Percentiles rank a stretch among this genome's conserved stretches.
phyloP scores from a whole-genome alignment of 106 monocot genomes.

The Xerophyta viscosa region DNA sequence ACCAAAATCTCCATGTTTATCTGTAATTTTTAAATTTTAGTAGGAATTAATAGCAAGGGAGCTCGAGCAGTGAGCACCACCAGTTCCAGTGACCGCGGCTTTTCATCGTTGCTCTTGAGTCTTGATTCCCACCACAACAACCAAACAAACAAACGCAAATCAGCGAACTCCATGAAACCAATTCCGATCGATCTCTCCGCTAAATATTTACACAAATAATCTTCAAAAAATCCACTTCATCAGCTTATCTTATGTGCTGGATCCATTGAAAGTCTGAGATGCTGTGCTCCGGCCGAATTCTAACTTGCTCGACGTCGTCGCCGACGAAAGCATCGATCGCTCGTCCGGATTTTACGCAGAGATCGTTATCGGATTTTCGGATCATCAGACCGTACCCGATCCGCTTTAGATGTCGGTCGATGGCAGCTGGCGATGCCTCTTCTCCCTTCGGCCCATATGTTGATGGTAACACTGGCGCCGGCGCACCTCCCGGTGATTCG shows the following conservation, averaged over 20 bases:
- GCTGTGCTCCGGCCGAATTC: constrained; percentile 39
- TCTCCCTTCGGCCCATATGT: constrained; percentile 4
- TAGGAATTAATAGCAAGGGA: too few relatives aligned
- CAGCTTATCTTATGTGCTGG: background rate
- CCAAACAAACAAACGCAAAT: too few relatives aligned
- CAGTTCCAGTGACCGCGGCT: too few relatives aligned
- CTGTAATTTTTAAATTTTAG: too few relatives aligned
- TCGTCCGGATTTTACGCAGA: constrained; percentile 1
- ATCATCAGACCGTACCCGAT: background rate
- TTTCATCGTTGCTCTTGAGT: too few relatives aligned
- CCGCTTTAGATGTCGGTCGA: constrained; percentile 7
- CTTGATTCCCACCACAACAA: too few relatives aligned
- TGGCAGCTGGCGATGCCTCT: constrained; percentile 19
- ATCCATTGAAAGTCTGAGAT: constrained; percentile 6
- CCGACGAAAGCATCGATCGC: background rate
- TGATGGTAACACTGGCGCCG: background rate
- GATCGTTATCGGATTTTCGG: background rate
- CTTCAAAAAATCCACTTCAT: too few relatives aligned
- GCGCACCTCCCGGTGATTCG: constrained; percentile 11
- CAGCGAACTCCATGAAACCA: too few relatives aligned
- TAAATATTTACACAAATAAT: too few relatives aligned
- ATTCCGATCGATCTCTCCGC: too few relatives aligned
- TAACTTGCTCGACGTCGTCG: constrained; percentile 16
- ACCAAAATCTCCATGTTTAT: too few relatives aligned
- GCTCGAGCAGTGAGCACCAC: too few relatives aligned